These are phyloP conservation scores for Boletus tomentosulus DNA, from an alignment of 768 basidiomycete genomes.

Conservation along the genomic window DNA sequence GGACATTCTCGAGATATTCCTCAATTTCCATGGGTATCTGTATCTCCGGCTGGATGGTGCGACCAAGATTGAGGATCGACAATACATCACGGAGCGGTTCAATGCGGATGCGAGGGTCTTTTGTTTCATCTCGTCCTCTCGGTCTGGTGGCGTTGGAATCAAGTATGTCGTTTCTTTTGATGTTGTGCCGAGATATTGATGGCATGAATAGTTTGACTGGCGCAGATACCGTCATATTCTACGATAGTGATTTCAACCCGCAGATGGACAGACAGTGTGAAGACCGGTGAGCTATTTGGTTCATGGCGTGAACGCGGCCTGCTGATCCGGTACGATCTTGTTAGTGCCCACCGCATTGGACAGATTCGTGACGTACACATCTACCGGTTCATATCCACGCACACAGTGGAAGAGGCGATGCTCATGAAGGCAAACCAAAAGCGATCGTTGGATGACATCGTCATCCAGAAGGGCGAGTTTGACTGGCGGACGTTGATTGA, in stretches of 20 bases:
- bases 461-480: slow-evolving; percentile 92
- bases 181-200: slow-evolving; percentile 19
- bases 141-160: slow-evolving; percentile 87
- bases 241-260: slow-evolving; percentile 95
- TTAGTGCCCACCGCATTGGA: slow-evolving; percentile 94
- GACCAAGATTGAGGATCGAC: slow-evolving; percentile 92
- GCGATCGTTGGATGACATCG: slow-evolving; percentile 81
- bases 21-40: slow-evolving; percentile 89
- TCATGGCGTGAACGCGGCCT: not conserved
- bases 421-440: slow-evolving; percentile 98
- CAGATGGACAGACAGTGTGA: slow-evolving; percentile 98
- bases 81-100: slow-evolving; percentile 85
- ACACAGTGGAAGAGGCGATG: slow-evolving; percentile 96
- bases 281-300: slow-evolving; percentile 57
- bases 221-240: slow-evolving; percentile 95
- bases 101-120: slow-evolving; percentile 74
- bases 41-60: slow-evolving; percentile 94
- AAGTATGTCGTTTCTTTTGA: slow-evolving; percentile 53
- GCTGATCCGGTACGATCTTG: slow-evolving; percentile 1
- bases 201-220: slow-evolving; percentile 57
- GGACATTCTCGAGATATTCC: slow-evolving; percentile 90
- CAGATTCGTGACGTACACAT: slow-evolving; percentile 96
- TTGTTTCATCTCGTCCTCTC: slow-evolving; percentile 85
- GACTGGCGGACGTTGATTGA: slow-evolving; percentile 86
- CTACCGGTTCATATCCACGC: slow-evolving; percentile 85